Conservation (phyloP, 306 rosid genomes). For the Spatholobus suberectus region DNA sequence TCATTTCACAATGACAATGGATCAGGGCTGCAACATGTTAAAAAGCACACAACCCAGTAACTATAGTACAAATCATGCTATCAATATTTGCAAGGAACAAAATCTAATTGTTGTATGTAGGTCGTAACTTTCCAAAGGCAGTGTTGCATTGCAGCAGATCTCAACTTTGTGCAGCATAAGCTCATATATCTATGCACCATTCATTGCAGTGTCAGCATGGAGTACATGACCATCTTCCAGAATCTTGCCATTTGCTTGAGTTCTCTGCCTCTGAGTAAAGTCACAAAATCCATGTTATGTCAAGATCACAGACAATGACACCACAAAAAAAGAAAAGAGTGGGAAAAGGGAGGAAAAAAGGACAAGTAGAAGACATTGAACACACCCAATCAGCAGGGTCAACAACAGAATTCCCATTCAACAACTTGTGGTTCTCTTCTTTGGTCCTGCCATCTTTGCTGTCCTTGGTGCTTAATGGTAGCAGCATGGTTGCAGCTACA, state of each 20-base stretch:
- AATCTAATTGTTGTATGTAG: slow-evolving; percentile 32
- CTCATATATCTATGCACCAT: slow-evolving; percentile 61
- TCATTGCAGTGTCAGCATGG: slow-evolving; percentile 73
- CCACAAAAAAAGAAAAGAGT: slow-evolving; percentile 13
- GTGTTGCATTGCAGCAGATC: slow-evolving; percentile 40
- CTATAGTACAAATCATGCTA: slow-evolving; percentile 46
- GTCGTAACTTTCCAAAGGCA: slow-evolving; percentile 43
- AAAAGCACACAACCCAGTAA: slow-evolving; percentile 47
- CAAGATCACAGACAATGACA: slow-evolving; percentile 41
- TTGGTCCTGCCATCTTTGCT: slow-evolving; percentile 74
- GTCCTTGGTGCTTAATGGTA: slow-evolving; percentile 86
- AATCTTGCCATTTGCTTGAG: slow-evolving; percentile 85
- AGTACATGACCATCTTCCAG: slow-evolving; percentile 73
- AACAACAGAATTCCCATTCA: slow-evolving; percentile 72
- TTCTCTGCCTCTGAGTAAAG: slow-evolving; percentile 84
- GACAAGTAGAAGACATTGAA: slow-evolving; percentile 19
- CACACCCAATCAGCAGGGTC: slow-evolving; percentile 92
- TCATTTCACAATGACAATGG: slow-evolving; percentile 27
- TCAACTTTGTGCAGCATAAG: slow-evolving; percentile 34
- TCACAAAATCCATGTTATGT: slow-evolving; percentile 42
- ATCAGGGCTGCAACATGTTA: slow-evolving; percentile 45
- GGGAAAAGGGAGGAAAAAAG: not conserved
- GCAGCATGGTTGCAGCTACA: slow-evolving; percentile 54
- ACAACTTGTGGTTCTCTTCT: slow-evolving; percentile 88
- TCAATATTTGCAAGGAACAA: slow-evolving; percentile 34